Evolutionary conservation across 352 stramenopile genomes (phyloP).

Genomic region (Globisporangium alternatum): DNA sequence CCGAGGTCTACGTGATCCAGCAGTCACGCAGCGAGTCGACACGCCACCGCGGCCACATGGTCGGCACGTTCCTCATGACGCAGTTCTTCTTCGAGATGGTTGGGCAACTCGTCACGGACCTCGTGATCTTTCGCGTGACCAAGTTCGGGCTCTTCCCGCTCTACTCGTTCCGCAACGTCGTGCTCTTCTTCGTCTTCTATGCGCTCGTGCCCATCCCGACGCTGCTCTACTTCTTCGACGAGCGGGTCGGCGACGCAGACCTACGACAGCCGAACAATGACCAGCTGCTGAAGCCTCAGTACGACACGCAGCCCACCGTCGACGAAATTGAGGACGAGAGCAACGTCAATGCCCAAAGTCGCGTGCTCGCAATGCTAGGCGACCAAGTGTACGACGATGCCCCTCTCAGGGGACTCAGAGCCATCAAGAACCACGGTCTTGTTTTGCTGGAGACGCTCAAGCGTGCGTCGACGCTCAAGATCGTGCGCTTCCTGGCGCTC

Average conservation of each 20-base stretch:
- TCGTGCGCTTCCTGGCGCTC: constrained; percentile 57
- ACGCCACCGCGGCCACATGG: constrained; percentile 25
- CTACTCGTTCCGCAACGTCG: constrained; percentile 39
- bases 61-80: constrained; percentile 48
- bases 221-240: constrained; percentile 40
- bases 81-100: constrained; percentile 49
- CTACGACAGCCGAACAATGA: constrained; percentile 6
- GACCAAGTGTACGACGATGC: neutral
- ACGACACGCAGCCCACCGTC: constrained; percentile 15
- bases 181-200: constrained; percentile 51
- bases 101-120: constrained; percentile 43
- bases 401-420: too few species aligned
- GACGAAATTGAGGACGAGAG: neutral
- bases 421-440: constrained; percentile 15
- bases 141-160: constrained; percentile 38
- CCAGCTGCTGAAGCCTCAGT: neutral
- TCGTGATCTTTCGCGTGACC: constrained; percentile 51
- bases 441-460: constrained; percentile 28
- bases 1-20: constrained; percentile 53
- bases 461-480: constrained; percentile 34
- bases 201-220: constrained; percentile 37
- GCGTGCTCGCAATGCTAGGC: constrained; percentile 2
- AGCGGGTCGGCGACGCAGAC: constrained; percentile 19
- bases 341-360: neutral
- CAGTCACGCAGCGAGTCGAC: constrained; percentile 51